Evolutionary conservation across 495 filamentous ascomycete species (phyloP), one percentile per base, ranked within the genome.

Genomic region (Evernia prunastri): DNA sequence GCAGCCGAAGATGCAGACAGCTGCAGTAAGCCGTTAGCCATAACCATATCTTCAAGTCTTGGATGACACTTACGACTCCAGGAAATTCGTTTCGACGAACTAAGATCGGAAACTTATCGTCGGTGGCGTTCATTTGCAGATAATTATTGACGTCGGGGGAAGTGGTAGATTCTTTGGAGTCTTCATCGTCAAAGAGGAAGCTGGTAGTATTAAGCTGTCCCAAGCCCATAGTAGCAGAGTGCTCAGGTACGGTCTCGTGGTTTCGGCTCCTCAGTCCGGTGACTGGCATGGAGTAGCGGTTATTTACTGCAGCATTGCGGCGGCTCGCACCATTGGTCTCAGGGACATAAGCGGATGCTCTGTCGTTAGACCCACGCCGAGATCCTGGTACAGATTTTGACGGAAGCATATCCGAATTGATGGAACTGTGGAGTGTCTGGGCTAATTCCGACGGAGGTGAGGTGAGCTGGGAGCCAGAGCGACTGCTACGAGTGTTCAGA

Each of bases 231-330:
- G 11, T 74, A 67, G 56, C 70, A 71, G 69, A 81, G 45, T 67
- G 79, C 58, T 78, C 77, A 40, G 79, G 72, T 13, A 78, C 68
- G 31, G 75, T 78, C 18, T 76, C 69, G 51, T 86, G 85, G 33
- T 79, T 80, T 49, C 89, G 82, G 66, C 80, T 83, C 66, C 83
- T 84, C 61, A 79, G 71, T 45, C 80, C 77, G 57, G 86, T 88
- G 35, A 89, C 86, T 11, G 92, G 92, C 89, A 96, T 92, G 12
- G 91, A 96, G 73, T 93, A 91, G 51, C 92, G 87, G 71, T 96
- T 91, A 18, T 31, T 40, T 27, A 63, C 60, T 35, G 83, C 82
- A 51, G 82, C 84, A 60, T 84, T 83, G 42, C 87, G 81, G 72
- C 87, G 86, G 63, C 85, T 85, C 27, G 86, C 85, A 60, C 83